Evolutionary conservation across 768 basidiomycete genomes (phyloP).

Genomic region (Amyloporia xantha): DNA sequence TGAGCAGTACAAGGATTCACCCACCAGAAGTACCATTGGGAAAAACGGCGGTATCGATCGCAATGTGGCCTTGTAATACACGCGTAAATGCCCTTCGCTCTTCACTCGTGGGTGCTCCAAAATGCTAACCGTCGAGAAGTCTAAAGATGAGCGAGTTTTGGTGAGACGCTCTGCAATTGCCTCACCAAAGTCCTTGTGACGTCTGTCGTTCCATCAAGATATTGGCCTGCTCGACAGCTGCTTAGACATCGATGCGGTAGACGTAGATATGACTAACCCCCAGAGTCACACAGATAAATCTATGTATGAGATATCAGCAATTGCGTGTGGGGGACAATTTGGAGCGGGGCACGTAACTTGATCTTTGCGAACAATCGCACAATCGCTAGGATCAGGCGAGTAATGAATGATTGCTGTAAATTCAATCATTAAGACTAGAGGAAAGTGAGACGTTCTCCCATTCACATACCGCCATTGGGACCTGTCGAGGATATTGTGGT

Average conservation of each 20-base stretch:
- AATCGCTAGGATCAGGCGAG: constrained; percentile 65
- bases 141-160: too few species aligned
- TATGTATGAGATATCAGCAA: constrained; percentile 13
- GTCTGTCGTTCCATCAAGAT: constrained; percentile 91
- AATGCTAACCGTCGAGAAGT: constrained; percentile 54
- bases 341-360: constrained; percentile 35
- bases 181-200: constrained; percentile 83
- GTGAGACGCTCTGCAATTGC: too few species aligned
- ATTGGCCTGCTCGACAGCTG: constrained; percentile 51
- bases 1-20: constrained; percentile 4
- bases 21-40: constrained; percentile 73
- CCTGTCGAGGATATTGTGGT: constrained; percentile 89
- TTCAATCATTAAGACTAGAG: too few species aligned
- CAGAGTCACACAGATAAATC: constrained; percentile 83
- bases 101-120: constrained; percentile 75
- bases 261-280: constrained; percentile 42
- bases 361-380: constrained; percentile 68
- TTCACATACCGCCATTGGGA: constrained; percentile 77
- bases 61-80: constrained; percentile 87
- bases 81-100: constrained; percentile 88
- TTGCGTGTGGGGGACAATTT: too few species aligned
- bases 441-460: too few species aligned
- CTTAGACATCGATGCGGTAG: neutral
- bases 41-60: constrained; percentile 80
- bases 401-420: constrained; percentile 90